A percentile compares a stretch with the other conserved stretches of the same genome.
phyloP scores from a whole-genome alignment of 169 alveolate species.

The Hepatocystis sp. region DNA sequence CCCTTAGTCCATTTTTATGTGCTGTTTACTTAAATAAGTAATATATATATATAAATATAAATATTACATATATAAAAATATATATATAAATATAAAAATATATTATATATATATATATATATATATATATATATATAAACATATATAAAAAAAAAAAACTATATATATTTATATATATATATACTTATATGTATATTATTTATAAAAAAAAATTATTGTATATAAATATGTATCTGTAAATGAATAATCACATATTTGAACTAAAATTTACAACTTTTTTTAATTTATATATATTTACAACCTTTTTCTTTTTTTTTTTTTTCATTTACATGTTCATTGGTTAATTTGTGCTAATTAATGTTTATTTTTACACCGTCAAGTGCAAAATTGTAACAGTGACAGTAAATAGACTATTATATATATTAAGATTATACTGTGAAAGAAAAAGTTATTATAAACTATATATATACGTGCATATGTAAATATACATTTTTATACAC shows the following conservation, averaged over 20 bases:
- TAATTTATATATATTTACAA: slow-evolving; percentile 1
- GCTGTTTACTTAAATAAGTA: no score
- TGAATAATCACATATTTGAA: slow-evolving; percentile 4
- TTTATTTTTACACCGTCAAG: slow-evolving; percentile 40
- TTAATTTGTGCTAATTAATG: slow-evolving; percentile 41
- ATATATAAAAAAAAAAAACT: neutral
- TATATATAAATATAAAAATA: neutral
- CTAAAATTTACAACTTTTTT: neutral
- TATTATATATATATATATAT: neutral
- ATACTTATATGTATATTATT: neutral
- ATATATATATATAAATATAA: no score
- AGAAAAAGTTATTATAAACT: neutral
- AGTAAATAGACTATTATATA: neutral
- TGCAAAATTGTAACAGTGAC: slow-evolving; percentile 14
- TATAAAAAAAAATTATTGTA: neutral
- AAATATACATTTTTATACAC: no score
- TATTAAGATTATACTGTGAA: slow-evolving; percentile 2
- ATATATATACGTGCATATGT: neutral
- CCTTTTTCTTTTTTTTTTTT: slow-evolving; percentile 7
- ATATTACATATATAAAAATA: no score
- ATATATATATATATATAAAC: neutral
- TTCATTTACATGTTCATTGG: slow-evolving; percentile 2
- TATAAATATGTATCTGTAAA: neutral
- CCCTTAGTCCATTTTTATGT: slow-evolving; percentile 33
- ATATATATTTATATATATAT: slow-evolving; percentile 3